Percentiles rank a stretch among this genome's conserved stretches.
Conservation (phyloP, 345 rosid genomes). For the Hevea brasiliensis region DNA sequence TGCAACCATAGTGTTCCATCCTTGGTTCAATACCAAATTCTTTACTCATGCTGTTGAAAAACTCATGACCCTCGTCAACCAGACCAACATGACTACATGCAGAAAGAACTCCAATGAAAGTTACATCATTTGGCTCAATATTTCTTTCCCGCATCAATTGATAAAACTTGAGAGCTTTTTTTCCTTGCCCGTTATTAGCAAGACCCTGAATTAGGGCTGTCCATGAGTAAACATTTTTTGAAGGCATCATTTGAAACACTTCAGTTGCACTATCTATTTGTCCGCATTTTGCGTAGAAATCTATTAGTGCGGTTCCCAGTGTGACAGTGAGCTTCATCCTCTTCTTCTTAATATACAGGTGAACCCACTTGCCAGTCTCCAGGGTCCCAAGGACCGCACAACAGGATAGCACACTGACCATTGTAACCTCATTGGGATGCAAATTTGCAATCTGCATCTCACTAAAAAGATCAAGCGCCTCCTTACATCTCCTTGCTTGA, state of each 20-base stretch:
- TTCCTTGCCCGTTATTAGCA: constrained; percentile 44
- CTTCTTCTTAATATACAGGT: constrained; percentile 32
- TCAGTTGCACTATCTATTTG: constrained; percentile 31
- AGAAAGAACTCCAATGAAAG: constrained; percentile 41
- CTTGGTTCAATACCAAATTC: constrained; percentile 14
- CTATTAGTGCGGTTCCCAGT: constrained; percentile 42
- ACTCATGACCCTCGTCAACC: constrained; percentile 33
- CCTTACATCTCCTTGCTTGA: constrained; percentile 41
- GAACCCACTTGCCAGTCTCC: constrained; percentile 46
- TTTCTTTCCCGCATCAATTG: constrained; percentile 28
- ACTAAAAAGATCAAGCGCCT: constrained; percentile 34
- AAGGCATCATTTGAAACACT: constrained; percentile 36
- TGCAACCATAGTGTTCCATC: constrained; percentile 15
- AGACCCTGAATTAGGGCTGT: constrained; percentile 45
- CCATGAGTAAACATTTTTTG: constrained; percentile 39
- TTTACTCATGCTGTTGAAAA: constrained; percentile 30
- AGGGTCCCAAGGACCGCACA: constrained; percentile 42
- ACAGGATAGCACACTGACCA: constrained; percentile 44
- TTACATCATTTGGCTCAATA: constrained; percentile 37
- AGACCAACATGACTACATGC: constrained; percentile 40
- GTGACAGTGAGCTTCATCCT: constrained; percentile 34
- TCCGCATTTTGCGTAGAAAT: constrained; percentile 42
- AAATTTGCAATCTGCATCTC: constrained; percentile 39
- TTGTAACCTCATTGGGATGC: constrained; percentile 39
- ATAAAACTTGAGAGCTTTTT: constrained; percentile 33